Conservation (phyloP, 495 filamentous ascomycete genomes). For the Hypoxylon lienhwacheense region DNA sequence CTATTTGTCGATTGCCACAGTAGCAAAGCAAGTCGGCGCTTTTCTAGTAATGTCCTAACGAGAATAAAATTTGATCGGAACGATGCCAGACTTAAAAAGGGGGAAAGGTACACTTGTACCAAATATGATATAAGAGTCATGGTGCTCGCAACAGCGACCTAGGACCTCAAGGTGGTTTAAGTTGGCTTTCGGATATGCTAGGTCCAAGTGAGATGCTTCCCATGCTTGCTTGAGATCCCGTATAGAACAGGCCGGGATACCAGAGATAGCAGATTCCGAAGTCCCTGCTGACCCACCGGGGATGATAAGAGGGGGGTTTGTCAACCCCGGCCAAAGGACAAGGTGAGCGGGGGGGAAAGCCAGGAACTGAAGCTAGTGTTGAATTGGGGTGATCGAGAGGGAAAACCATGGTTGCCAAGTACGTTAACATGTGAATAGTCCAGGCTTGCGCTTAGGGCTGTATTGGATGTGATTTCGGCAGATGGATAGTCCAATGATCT, state of each 20-base stretch:
- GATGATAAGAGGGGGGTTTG: slow-evolving; percentile 18
- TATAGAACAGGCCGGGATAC: slow-evolving; percentile 10
- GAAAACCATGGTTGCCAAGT: slow-evolving; percentile 32
- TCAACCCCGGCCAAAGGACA: slow-evolving; percentile 13
- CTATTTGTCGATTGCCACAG: slow-evolving; percentile 27
- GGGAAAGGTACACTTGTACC: slow-evolving; percentile 31
- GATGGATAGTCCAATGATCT: slow-evolving; percentile 33
- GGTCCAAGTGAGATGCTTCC: slow-evolving; percentile 10
- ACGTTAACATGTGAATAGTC: slow-evolving; percentile 32
- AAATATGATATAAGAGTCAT: slow-evolving; percentile 15
- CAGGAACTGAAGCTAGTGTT: slow-evolving; percentile 19
- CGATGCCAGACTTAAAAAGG: not conserved
- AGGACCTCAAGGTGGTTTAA: not conserved
- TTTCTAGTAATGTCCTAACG: slow-evolving; percentile 6
- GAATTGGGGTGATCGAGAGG: slow-evolving; percentile 22
- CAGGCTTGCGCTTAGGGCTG: slow-evolving; percentile 14
- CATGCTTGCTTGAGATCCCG: slow-evolving; percentile 17
- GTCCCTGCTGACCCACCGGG: slow-evolving; percentile 27
- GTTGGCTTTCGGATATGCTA: not conserved
- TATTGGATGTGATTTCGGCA: slow-evolving; percentile 33
- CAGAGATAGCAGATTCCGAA: slow-evolving; percentile 25
- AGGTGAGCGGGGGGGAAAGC: slow-evolving; percentile 20
- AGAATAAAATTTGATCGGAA: slow-evolving; percentile 6
- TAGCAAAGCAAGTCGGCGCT: slow-evolving; percentile 21
- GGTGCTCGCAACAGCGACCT: slow-evolving; percentile 25